These are phyloP conservation scores for Pyrrhoderma noxium DNA, from an alignment of 1,284 basidiomycete species.

Conservation along the genomic window DNA sequence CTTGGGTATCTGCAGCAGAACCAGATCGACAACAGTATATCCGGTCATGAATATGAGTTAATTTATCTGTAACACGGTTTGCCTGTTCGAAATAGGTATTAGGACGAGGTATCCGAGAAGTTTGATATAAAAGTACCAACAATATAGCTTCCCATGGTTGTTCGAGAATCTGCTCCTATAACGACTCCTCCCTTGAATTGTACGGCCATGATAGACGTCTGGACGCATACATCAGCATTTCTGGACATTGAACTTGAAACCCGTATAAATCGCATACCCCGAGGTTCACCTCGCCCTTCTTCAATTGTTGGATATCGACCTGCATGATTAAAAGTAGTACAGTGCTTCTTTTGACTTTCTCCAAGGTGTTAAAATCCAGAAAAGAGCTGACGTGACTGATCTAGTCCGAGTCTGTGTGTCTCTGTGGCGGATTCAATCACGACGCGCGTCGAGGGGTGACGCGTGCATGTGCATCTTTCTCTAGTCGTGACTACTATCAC, in stretches of 20 bases:
- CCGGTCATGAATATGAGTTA: constrained; percentile 94
- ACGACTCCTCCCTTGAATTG: constrained; percentile 94
- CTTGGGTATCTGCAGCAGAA: constrained; percentile 97
- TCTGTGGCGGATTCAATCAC: constrained; percentile 14
- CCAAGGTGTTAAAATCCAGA: not conserved
- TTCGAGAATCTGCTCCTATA: constrained; percentile 94
- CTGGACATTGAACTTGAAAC: not conserved
- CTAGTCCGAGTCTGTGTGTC: too few relatives aligned
- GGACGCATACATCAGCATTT: constrained; percentile 13
- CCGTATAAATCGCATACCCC: constrained; percentile 53
- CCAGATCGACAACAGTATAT: constrained; percentile 99
- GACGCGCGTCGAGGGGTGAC: constrained; percentile 50
- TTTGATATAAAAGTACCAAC: constrained; percentile 37
- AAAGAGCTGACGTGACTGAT: constrained; percentile 24
- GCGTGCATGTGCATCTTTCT: constrained; percentile 24
- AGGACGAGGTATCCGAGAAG: not conserved
- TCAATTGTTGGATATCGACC: constrained; percentile 72
- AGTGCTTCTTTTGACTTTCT: too few relatives aligned
- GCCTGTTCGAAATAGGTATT: constrained; percentile 44
- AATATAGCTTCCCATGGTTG: constrained; percentile 95
- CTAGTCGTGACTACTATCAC: constrained; percentile 20
- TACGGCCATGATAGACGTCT: constrained; percentile 99
- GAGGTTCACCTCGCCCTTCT: constrained; percentile 90
- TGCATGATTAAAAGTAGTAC: constrained; percentile 41
- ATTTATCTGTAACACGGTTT: constrained; percentile 98